Percentiles rank a stretch among this genome's conserved stretches.
These are phyloP conservation scores for Durio zibethinus DNA, from an alignment of 345 rosid species.

Conservation along the genomic window DNA sequence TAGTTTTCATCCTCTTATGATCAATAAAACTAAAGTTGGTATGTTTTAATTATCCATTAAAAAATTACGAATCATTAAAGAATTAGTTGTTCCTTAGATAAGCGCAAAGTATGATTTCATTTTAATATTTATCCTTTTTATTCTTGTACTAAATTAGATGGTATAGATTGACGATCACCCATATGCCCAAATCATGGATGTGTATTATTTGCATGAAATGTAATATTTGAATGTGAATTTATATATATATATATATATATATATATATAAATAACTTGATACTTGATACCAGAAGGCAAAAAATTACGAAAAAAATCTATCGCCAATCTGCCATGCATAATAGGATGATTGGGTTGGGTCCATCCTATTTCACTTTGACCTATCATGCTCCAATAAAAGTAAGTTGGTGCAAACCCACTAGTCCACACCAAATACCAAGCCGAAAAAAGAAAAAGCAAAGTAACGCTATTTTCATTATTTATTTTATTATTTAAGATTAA, in stretches of 20 bases:
- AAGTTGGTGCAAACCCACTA: neutral
- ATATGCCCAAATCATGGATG: too few species aligned
- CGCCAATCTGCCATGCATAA: too few species aligned
- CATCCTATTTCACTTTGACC: neutral
- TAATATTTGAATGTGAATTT: neutral
- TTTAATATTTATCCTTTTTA: neutral
- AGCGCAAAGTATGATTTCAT: neutral
- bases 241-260: too few species aligned
- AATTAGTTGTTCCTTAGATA: neutral
- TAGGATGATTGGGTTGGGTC: too few species aligned
- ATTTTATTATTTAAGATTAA: too few species aligned
- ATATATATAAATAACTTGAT: too few species aligned
- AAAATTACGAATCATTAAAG: neutral
- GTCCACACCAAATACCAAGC: neutral
- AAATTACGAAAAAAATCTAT: too few species aligned
- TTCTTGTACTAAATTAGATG: neutral
- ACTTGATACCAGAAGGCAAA: too few species aligned
- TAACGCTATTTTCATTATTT: too few species aligned
- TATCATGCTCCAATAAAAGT: neutral
- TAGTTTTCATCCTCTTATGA: neutral
- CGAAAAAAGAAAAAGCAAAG: too few species aligned
- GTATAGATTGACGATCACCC: neutral
- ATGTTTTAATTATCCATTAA: neutral
- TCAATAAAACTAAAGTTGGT: too few species aligned
- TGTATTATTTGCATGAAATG: neutral